These are phyloP conservation scores for Neonothopanus nambi DNA, from an alignment of 1,284 basidiomycete genomes.

Conservation along the genomic window DNA sequence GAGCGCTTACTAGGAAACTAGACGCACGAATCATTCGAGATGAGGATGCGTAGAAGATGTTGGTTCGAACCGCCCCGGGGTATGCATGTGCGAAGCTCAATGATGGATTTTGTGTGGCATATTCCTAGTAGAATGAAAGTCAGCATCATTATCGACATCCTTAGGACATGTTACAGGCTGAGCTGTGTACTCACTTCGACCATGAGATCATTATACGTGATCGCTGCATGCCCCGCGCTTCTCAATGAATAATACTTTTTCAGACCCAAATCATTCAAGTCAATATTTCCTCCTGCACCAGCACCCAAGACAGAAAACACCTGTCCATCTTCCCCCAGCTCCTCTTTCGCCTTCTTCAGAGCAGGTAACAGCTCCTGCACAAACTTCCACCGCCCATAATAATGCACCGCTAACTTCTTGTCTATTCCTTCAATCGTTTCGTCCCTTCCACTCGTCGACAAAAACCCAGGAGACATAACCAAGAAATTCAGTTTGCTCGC, in stretches of 20 bases:
- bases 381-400: slow-evolving; percentile 49
- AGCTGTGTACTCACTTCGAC: slow-evolving; percentile 2
- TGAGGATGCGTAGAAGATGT: slow-evolving; percentile 27
- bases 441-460: slow-evolving; percentile 37
- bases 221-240: neutral
- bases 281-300: neutral
- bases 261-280: slow-evolving; percentile 10
- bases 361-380: slow-evolving; percentile 29
- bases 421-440: slow-evolving; percentile 50
- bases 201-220: slow-evolving; percentile 12
- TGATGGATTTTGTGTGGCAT: slow-evolving; percentile 4
- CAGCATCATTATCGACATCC: too few relatives aligned
- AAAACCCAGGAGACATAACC: slow-evolving; percentile 38
- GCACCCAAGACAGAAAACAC: slow-evolving; percentile 15
- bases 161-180: neutral
- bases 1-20: slow-evolving; percentile 19
- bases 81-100: slow-evolving; percentile 7
- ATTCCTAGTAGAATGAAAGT: slow-evolving; percentile 1
- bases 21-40: slow-evolving; percentile 24
- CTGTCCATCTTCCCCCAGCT: slow-evolving; percentile 22
- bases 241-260: slow-evolving; percentile 7
- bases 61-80: slow-evolving; percentile 6
- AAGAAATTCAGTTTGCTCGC: slow-evolving; percentile 41
- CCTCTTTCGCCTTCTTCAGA: slow-evolving; percentile 24
- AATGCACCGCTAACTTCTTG: slow-evolving; percentile 45